Evolutionary conservation across 2,329 filamentous ascomycete genomes (phyloP).

Genomic region (Fonsecaea erecta): DNA sequence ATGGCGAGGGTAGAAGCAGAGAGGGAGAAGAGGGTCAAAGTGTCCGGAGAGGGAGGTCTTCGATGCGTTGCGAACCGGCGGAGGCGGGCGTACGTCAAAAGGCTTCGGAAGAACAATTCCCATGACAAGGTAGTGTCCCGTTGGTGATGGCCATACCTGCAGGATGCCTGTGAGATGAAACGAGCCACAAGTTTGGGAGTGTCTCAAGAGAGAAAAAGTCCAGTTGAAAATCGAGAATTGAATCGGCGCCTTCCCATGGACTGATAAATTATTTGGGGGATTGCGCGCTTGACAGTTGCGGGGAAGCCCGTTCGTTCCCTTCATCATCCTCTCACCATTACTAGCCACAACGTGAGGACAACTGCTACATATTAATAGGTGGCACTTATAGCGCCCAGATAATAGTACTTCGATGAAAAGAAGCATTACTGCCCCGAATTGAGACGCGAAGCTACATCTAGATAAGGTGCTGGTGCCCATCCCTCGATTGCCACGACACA

Average conservation of each 20-base stretch:
- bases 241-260: not conserved
- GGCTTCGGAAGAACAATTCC: not conserved
- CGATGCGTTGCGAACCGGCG: slow-evolving; percentile 9
- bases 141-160: not conserved
- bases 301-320: not conserved
- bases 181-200: not conserved
- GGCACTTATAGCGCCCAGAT: too few species aligned
- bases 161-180: not conserved
- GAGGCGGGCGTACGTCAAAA: not conserved
- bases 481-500: too few species aligned
- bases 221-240: not conserved
- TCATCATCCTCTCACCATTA: not conserved
- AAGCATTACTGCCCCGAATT: too few species aligned
- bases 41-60: slow-evolving; percentile 14
- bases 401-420: too few species aligned
- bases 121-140: not conserved
- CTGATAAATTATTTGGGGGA: not conserved
- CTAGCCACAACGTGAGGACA: too few species aligned
- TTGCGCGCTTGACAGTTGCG: not conserved
- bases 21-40: slow-evolving; percentile 22
- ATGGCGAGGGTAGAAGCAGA: slow-evolving; percentile 71
- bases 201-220: not conserved
- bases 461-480: too few species aligned
- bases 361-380: too few species aligned
- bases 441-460: too few species aligned